Evolutionary conservation across 2,329 filamentous ascomycete genomes (phyloP).

Genomic region (Aureobasidium uvarum): DNA sequence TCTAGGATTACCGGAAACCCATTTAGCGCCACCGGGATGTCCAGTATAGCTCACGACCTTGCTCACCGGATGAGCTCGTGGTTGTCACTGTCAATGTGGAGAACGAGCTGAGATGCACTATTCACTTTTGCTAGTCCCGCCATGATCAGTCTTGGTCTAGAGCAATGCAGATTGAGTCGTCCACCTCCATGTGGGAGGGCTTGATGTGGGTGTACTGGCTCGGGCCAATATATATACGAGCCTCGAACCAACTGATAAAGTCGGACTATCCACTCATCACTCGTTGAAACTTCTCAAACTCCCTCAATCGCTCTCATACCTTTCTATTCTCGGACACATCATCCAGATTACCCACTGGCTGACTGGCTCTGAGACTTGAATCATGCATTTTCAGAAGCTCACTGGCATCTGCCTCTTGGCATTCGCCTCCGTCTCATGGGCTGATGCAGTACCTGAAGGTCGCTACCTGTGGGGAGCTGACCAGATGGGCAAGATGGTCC

Average conservation of each 20-base stretch:
- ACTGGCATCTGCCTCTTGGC: slow-evolving; percentile 26
- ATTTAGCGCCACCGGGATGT: slow-evolving; percentile 22
- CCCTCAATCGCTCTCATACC: slow-evolving; percentile 19
- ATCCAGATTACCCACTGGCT: neutral
- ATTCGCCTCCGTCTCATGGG: slow-evolving; percentile 26
- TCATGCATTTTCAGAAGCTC: slow-evolving; percentile 28
- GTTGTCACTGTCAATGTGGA: slow-evolving; percentile 14
- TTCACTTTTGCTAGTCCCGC: slow-evolving; percentile 20
- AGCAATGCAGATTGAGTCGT: neutral
- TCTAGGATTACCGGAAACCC: neutral
- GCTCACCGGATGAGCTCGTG: slow-evolving; percentile 3
- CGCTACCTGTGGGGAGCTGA: slow-evolving; percentile 28
- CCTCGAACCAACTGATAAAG: slow-evolving; percentile 12
- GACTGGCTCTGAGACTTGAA: slow-evolving; percentile 12
- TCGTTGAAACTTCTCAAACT: slow-evolving; percentile 24
- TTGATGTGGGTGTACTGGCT: neutral
- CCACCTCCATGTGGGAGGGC: slow-evolving; percentile 11
- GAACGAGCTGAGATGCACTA: slow-evolving; percentile 22
- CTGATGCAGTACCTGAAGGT: slow-evolving; percentile 13
- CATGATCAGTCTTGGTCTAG: slow-evolving; percentile 15
- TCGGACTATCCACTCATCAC: slow-evolving; percentile 13
- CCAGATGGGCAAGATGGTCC: slow-evolving; percentile 29
- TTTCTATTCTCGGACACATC: neutral
- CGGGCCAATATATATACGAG: slow-evolving; percentile 24
- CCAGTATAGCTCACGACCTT: slow-evolving; percentile 8